phyloP scores from a whole-genome alignment of 2,329 filamentous ascomycete species.

The Calonectria pauciramosa region DNA sequence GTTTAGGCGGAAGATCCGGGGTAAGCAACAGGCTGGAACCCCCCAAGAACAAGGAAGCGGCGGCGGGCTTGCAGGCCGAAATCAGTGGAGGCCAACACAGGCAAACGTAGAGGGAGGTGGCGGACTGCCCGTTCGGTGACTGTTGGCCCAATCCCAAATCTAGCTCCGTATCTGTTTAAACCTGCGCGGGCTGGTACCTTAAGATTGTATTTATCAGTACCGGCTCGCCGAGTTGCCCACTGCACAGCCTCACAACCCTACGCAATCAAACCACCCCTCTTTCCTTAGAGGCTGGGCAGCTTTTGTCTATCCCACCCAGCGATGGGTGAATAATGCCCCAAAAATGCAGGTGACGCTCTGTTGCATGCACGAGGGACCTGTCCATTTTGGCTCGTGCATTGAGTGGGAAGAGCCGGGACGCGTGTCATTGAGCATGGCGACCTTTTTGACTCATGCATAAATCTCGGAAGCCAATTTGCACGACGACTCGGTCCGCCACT shows the following conservation, averaged over 20 bases:
- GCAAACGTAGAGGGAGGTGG: not conserved
- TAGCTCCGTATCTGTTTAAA: not conserved
- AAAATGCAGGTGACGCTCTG: constrained; percentile 12
- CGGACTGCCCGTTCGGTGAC: not conserved
- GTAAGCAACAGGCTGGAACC: constrained; percentile 6
- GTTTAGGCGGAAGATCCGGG: constrained; percentile 16
- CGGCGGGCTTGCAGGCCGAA: constrained; percentile 1
- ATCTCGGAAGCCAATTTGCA: constrained; percentile 21
- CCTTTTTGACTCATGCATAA: constrained; percentile 16
- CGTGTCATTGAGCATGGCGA: constrained; percentile 15
- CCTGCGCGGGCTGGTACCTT: not conserved
- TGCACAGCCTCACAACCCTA: constrained; percentile 47
- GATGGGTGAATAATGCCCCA: not conserved
- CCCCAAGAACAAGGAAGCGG: constrained; percentile 5
- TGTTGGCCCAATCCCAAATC: constrained; percentile 1
- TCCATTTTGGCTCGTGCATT: not conserved
- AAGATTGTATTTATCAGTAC: constrained; percentile 2
- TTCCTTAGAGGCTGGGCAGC: constrained; percentile 17
- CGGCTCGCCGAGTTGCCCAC: constrained; percentile 16
- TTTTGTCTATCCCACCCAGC: constrained; percentile 7
- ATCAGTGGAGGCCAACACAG: not conserved
- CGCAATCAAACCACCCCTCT: constrained; percentile 44
- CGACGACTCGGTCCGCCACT: not conserved
- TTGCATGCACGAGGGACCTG: constrained; percentile 9
- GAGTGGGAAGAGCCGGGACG: constrained; percentile 3